Evolutionary conservation across 768 basidiomycete species (phyloP).

Genomic region (Serendipita sp.): DNA sequence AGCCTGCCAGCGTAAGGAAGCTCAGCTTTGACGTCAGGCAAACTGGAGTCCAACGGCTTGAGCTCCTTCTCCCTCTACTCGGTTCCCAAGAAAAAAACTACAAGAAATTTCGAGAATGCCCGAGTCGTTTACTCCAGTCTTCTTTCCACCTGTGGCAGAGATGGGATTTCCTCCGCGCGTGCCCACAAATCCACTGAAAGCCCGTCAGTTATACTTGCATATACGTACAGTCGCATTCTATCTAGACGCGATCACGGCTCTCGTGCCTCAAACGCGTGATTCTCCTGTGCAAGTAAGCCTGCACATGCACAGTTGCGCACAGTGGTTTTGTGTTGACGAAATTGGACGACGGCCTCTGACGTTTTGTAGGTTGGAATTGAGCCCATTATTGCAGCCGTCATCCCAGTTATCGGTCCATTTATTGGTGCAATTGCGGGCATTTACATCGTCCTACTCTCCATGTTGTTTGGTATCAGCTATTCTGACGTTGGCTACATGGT

Average conservation of each 20-base stretch:
- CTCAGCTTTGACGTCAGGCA: not conserved
- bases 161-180: not conserved
- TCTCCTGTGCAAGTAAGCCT: constrained; percentile 8
- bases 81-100: too few species aligned
- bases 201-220: constrained; percentile 7
- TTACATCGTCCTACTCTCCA: not conserved
- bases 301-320: too few species aligned
- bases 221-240: constrained; percentile 10
- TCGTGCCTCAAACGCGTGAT: constrained; percentile 6
- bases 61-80: not conserved
- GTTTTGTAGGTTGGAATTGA: constrained; percentile 5
- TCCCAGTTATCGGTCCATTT: constrained; percentile 8
- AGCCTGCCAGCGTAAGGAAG: too few species aligned
- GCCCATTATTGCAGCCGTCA: constrained; percentile 6
- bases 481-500: not conserved
- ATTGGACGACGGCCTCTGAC: not conserved
- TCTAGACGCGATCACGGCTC: constrained; percentile 7
- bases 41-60: not conserved
- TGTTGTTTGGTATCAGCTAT: not conserved
- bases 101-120: not conserved
- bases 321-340: not conserved
- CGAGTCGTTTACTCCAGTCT: not conserved
- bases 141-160: not conserved
- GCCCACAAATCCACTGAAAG: not conserved
- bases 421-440: constrained; percentile 3